Percentiles rank a stretch among this genome's conserved stretches.
These are phyloP conservation scores for Picochlorum sp. DNA, from an alignment of 139 green algal species.

Conservation along the genomic window DNA sequence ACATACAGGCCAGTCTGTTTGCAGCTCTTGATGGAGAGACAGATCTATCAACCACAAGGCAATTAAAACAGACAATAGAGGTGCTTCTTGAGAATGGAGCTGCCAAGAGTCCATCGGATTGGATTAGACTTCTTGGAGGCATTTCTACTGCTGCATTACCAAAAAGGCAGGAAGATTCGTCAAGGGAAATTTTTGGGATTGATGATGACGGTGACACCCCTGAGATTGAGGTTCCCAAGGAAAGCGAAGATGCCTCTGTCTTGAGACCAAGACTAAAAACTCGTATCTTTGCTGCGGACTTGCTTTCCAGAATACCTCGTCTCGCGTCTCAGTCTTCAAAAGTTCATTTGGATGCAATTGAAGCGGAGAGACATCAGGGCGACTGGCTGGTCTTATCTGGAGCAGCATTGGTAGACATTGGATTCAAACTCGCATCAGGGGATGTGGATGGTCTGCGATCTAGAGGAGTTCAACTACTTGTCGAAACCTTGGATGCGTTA, in stretches of 20 bases:
- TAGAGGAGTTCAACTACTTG: constrained; percentile 49
- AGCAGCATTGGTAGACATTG: constrained; percentile 65
- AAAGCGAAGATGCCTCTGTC: constrained; percentile 11
- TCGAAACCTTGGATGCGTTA: constrained; percentile 38
- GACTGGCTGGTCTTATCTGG: constrained; percentile 59
- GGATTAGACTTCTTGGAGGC: constrained; percentile 46
- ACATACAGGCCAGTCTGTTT: constrained; percentile 69
- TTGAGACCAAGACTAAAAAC: constrained; percentile 3
- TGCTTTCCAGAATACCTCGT: neutral
- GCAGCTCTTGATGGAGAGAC: constrained; percentile 71
- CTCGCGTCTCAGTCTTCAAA: neutral
- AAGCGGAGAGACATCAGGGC: constrained; percentile 16
- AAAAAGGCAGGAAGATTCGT: neutral
- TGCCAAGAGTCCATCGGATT: constrained; percentile 36
- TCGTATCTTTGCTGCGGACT: neutral
- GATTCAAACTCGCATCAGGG: constrained; percentile 65
- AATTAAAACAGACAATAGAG: constrained; percentile 46
- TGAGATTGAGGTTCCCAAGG: constrained; percentile 31
- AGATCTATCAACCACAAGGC: constrained; percentile 32
- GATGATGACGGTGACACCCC: constrained; percentile 5
- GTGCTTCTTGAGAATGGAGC: constrained; percentile 48
- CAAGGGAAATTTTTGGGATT: neutral
- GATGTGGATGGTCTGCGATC: constrained; percentile 47
- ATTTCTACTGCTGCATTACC: constrained; percentile 29
- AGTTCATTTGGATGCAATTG: constrained; percentile 50